phyloP scores from a whole-genome alignment of 1,139 yeast species.

The Tardiomyces depauwii region DNA sequence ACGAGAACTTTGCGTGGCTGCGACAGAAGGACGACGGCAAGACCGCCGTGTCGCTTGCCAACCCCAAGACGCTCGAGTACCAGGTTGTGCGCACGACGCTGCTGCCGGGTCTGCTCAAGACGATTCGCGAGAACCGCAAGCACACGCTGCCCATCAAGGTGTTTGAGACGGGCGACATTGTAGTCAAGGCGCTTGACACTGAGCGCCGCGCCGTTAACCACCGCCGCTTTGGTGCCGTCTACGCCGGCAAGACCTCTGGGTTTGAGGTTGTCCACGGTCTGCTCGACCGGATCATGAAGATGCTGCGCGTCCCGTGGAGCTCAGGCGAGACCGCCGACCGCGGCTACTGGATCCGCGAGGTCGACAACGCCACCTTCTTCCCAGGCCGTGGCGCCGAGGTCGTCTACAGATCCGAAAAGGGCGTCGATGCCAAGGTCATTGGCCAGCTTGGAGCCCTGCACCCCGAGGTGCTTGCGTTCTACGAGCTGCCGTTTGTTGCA shows the following conservation, averaged over 20 bases:
- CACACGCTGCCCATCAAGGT: slow-evolving; percentile 92
- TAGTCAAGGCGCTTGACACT: slow-evolving; percentile 61
- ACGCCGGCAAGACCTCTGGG: slow-evolving; percentile 91
- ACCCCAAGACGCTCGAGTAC: slow-evolving; percentile 94
- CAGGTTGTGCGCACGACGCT: slow-evolving; percentile 95
- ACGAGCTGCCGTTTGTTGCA: slow-evolving; percentile 82
- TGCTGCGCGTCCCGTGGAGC: slow-evolving; percentile 80
- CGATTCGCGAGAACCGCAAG: slow-evolving; percentile 91
- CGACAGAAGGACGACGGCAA: slow-evolving; percentile 64
- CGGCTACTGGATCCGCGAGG: slow-evolving; percentile 43
- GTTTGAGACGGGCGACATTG: slow-evolving; percentile 93
- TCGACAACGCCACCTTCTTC: slow-evolving; percentile 60
- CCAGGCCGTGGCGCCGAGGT: slow-evolving; percentile 96
- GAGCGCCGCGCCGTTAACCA: slow-evolving; percentile 91
- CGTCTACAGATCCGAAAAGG: slow-evolving; percentile 51
- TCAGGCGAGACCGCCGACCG: slow-evolving; percentile 36
- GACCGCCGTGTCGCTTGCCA: slow-evolving; percentile 78
- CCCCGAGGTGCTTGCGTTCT: slow-evolving; percentile 80
- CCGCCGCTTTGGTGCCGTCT: slow-evolving; percentile 90
- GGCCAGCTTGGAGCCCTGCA: slow-evolving; percentile 93
- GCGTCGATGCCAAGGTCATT: slow-evolving; percentile 30
- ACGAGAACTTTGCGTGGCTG: slow-evolving; percentile 86
- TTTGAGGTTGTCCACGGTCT: slow-evolving; percentile 93
- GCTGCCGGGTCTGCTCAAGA: slow-evolving; percentile 89
- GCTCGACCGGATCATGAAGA: slow-evolving; percentile 91